phyloP scores from a whole-genome alignment of 2,329 filamentous ascomycete species.

The Dactylellina sp. region DNA sequence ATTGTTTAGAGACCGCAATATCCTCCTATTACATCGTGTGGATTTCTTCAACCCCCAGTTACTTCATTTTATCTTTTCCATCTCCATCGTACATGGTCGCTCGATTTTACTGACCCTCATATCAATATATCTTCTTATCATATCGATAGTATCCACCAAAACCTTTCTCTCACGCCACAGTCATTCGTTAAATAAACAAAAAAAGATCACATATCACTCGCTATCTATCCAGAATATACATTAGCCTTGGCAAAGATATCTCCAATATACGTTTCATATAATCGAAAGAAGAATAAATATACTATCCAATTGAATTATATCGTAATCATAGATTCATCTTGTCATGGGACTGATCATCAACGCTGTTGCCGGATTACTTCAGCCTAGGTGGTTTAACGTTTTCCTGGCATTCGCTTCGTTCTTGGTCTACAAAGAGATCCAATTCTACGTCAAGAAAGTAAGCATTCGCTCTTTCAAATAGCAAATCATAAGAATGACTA shows the following conservation, averaged over 20 bases:
- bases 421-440: constrained; percentile 36
- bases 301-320: no score
- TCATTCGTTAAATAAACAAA: background rate
- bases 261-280: no score
- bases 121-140: background rate
- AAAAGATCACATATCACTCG: background rate
- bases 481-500: background rate
- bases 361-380: constrained; percentile 13
- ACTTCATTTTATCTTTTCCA: background rate
- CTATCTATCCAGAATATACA: background rate
- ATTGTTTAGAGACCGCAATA: background rate
- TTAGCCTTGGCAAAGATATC: no score
- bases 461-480: background rate
- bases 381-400: constrained; percentile 30
- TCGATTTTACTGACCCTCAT: background rate
- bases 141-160: background rate
- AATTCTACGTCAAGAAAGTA: constrained; percentile 40
- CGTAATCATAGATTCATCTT: no score
- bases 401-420: constrained; percentile 11
- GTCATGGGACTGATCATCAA: constrained; percentile 38
- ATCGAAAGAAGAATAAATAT: no score
- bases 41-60: background rate
- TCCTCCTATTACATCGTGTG: background rate
- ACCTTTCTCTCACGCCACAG: background rate
- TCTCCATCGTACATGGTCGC: background rate